Base-by-base conservation (phyloP, 108 stramenopile species). In the Chaetoceros tenuissimus region DNA sequence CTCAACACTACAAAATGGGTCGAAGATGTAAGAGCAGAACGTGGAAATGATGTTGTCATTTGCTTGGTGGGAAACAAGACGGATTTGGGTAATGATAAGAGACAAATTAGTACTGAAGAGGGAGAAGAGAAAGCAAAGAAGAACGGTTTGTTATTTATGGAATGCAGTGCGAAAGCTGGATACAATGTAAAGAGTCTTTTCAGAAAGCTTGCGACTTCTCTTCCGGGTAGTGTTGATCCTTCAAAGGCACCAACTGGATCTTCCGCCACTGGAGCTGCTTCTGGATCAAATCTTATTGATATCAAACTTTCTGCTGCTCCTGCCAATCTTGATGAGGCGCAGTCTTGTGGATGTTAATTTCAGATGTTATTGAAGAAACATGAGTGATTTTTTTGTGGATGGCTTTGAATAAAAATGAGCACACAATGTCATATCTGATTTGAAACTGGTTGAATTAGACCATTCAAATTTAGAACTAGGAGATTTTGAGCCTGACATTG, bases 31-130 rank as follows among this genome's bases (percentile, higher is more conserved):
- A 77, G 99, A 26, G 89, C 89, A 25, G 99, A 98, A 65, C 75
- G 97, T 53, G 97, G 99, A 63, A 92, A 82, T 46, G 97, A 99
- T 64, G 99, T 98, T 23, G 89, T 99, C 52, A 90, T 99, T 78
- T 94, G 96, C 65, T 64, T 99, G 16, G 99, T 98, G 21, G 99
- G 97, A 34, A 99, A 99, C 69, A 99, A 99, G 79, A 98, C 97
- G 17, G 99, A 99, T 69, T 73, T 97, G 23, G 87, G 90, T 16
- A 92, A 92, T 68, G 97, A 97, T 59, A 92, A 96, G 66, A 80
- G 99, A 64, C 92, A 96, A 75, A 89, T 96, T 20, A 71, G 77
- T 49, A 94, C 91, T 17, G 99, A 98, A 59, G 99, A 99, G 66
- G 99, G 97, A 26, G 95, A 96, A 62, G 95, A 97, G 55, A 85